These are phyloP conservation scores for Xylaria sp. DNA, from an alignment of 2,329 filamentous ascomycete species.

Conservation along the genomic window DNA sequence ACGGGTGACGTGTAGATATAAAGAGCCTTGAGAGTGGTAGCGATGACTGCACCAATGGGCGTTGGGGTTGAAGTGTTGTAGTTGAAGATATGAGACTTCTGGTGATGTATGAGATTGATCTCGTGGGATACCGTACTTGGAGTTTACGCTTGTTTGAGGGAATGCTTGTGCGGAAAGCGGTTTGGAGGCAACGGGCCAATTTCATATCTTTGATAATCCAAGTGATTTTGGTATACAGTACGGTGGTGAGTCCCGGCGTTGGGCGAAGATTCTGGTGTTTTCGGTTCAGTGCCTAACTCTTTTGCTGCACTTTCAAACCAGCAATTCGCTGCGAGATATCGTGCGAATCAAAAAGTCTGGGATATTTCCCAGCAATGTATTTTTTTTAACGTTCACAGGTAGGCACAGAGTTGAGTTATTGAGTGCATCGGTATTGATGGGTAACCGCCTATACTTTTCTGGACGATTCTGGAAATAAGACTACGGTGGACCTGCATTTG, in stretches of 20 bases:
- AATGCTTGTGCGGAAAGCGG: slow-evolving; percentile 10
- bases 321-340: not conserved
- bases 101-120: slow-evolving; percentile 3
- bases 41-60: not conserved
- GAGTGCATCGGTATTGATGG: not conserved
- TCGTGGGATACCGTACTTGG: not conserved
- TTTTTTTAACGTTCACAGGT: not conserved
- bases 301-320: not conserved
- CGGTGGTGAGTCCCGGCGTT: not conserved
- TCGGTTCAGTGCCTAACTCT: not conserved
- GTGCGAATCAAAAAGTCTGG: too few relatives aligned
- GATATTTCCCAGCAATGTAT: not conserved
- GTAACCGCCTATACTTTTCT: not conserved
- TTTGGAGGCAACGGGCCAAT: slow-evolving; percentile 16
- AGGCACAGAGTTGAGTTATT: not conserved
- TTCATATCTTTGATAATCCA: slow-evolving; percentile 18
- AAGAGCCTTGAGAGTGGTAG: not conserved
- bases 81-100: not conserved
- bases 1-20: not conserved
- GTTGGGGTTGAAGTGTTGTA: slow-evolving; percentile 2
- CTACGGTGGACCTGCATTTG: not conserved
- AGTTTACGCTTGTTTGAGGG: not conserved
- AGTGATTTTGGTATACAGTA: not conserved
- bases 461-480: slow-evolving; percentile 4
- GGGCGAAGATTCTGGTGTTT: slow-evolving; percentile 14